Percentiles rank a stretch among this genome's conserved stretches.
These are phyloP conservation scores for Lachnum nothofagi DNA, from an alignment of 2,329 filamentous ascomycete genomes.

Conservation along the genomic window DNA sequence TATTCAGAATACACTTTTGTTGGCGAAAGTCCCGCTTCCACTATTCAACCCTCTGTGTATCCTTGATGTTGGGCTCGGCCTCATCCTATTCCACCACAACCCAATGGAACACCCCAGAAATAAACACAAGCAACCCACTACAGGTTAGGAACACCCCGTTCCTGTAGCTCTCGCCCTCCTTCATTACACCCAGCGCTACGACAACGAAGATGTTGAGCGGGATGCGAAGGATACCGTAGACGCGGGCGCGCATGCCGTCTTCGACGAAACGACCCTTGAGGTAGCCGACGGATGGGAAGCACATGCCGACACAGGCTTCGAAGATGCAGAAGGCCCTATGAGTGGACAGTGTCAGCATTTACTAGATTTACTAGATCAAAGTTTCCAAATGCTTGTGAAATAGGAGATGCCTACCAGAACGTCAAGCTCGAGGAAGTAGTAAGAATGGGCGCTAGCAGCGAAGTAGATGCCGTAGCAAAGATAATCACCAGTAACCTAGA, in stretches of 20 bases:
- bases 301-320: constrained; percentile 53
- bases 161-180: constrained; percentile 37
- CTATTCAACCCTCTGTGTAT: neutral
- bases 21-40: neutral
- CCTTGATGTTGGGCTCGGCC: neutral
- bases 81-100: constrained; percentile 18
- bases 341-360: too few relatives aligned
- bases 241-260: constrained; percentile 47
- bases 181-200: constrained; percentile 41
- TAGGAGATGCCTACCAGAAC: too few relatives aligned
- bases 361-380: too few relatives aligned
- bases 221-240: constrained; percentile 54
- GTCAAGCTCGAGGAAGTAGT: constrained; percentile 40
- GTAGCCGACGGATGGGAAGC: constrained; percentile 52
- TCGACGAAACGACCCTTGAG: constrained; percentile 51
- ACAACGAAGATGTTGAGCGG: constrained; percentile 56
- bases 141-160: constrained; percentile 32
- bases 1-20: too few relatives aligned
- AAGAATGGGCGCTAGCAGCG: constrained; percentile 40
- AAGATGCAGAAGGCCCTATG: constrained; percentile 54
- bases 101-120: constrained; percentile 24
- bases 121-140: constrained; percentile 27
- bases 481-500: constrained; percentile 36
- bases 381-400: too few relatives aligned
- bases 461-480: constrained; percentile 35